Evolutionary conservation across 495 filamentous ascomycete species (phyloP).

Genomic region (Penicillium waksmanii): DNA sequence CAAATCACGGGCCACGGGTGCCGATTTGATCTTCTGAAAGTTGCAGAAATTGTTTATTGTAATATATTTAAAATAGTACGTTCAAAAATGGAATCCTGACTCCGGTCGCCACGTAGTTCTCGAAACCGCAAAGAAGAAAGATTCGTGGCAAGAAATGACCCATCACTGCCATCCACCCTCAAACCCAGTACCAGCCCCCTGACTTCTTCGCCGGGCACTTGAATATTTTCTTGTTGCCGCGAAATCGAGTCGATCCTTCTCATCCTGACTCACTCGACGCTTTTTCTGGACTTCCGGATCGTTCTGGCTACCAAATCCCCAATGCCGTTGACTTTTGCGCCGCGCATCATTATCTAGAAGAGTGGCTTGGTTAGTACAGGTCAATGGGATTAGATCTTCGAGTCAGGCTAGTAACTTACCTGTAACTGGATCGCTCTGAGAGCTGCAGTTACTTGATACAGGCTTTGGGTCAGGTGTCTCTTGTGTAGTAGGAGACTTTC

Average conservation of each 20-base stretch:
- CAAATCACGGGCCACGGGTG: too few species aligned
- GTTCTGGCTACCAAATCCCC: conserved; percentile 7
- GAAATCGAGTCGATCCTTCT: conserved; percentile 9
- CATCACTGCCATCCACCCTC: conserved; percentile 13
- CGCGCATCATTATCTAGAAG: not conserved
- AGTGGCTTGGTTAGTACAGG: not conserved
- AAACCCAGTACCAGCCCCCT: conserved; percentile 12
- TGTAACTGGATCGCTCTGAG: not conserved
- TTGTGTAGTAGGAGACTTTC: not conserved
- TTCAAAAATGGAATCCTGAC: too few species aligned
- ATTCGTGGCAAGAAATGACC: not conserved
- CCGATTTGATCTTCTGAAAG: too few species aligned
- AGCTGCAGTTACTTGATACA: not conserved
- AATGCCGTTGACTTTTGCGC: not conserved
- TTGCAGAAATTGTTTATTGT: too few species aligned
- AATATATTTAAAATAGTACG: too few species aligned
- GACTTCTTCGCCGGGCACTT: conserved; percentile 3
- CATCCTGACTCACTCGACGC: conserved; percentile 3
- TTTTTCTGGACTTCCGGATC: conserved; percentile 3
- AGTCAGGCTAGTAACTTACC: not conserved
- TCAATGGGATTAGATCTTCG: not conserved
- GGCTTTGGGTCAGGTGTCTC: not conserved
- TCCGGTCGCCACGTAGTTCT: not conserved
- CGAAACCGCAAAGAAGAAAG: not conserved
- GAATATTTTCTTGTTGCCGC: conserved; percentile 12